phyloP scores from a whole-genome alignment of 768 basidiomycete species.

The Amanita polypyramis region DNA sequence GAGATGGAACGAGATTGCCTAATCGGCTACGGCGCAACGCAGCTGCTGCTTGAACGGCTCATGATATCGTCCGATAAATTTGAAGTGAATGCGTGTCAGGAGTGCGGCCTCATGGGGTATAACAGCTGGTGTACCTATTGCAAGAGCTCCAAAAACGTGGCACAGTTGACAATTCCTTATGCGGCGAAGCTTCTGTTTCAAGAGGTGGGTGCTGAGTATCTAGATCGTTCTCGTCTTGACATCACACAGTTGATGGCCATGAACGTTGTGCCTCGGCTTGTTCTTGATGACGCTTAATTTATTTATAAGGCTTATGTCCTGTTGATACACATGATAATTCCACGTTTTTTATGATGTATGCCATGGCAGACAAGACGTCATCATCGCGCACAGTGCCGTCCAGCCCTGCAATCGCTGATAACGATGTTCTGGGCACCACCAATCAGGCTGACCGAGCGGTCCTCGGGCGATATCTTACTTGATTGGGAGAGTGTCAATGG shows the following conservation, averaged over 20 bases:
- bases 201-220: conserved; percentile 42
- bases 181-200: conserved; percentile 91
- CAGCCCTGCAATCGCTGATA: neutral
- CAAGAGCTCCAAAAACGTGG: conserved; percentile 95
- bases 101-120: conserved; percentile 92
- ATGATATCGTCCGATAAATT: conserved; percentile 99
- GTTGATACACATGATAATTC: neutral
- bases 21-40: conserved; percentile 97
- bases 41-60: conserved; percentile 88
- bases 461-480: neutral
- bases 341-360: too few species aligned
- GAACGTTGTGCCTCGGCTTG: conserved; percentile 87
- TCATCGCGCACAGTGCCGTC: too few species aligned
- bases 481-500: neutral
- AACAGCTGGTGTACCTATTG: conserved; percentile 97
- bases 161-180: conserved; percentile 91
- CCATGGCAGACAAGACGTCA: neutral
- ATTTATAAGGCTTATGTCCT: too few species aligned
- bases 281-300: conserved; percentile 55
- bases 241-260: conserved; percentile 78
- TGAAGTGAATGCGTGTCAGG: conserved; percentile 90
- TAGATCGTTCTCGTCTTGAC: neutral
- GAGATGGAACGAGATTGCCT: conserved; percentile 99
- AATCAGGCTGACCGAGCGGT: neutral
- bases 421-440: neutral